These are phyloP conservation scores for Xylaria telfairii DNA, from an alignment of 495 filamentous ascomycete species.

Conservation along the genomic window DNA sequence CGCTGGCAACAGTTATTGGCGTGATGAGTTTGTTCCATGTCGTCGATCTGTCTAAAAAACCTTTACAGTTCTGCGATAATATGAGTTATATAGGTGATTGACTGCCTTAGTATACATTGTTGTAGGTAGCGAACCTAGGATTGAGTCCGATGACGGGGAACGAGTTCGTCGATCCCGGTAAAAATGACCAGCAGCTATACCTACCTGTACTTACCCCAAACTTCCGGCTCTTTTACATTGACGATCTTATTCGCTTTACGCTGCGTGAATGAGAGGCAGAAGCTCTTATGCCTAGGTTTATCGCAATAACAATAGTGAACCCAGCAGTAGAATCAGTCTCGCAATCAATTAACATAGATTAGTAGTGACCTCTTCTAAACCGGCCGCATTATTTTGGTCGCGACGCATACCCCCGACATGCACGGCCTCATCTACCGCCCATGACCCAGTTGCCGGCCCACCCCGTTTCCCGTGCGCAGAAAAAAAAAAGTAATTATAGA, in stretches of 20 bases:
- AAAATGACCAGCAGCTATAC: background rate
- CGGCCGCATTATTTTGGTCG: background rate
- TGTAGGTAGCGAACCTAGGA: background rate
- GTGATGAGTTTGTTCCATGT: slow-evolving; percentile 22
- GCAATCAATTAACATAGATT: too few species aligned
- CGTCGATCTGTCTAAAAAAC: background rate
- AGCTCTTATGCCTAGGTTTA: too few species aligned
- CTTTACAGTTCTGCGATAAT: background rate
- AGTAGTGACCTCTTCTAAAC: too few species aligned
- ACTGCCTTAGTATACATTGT: background rate
- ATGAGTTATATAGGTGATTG: slow-evolving; percentile 3
- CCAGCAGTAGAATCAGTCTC: too few species aligned
- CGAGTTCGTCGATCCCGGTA: too few species aligned
- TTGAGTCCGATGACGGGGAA: background rate
- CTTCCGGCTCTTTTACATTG: background rate
- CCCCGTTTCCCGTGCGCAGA: background rate
- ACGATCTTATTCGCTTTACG: background rate
- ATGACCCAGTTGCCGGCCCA: background rate
- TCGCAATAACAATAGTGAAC: too few species aligned
- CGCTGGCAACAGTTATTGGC: slow-evolving; percentile 23
- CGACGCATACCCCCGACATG: background rate
- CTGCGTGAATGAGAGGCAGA: too few species aligned
- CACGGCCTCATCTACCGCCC: slow-evolving; percentile 20
- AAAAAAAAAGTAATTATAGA: slow-evolving; percentile 1
- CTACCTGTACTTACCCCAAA: background rate